phyloP scores from a whole-genome alignment of 2,329 filamentous ascomycete genomes.

The Calonectria henricotiae region DNA sequence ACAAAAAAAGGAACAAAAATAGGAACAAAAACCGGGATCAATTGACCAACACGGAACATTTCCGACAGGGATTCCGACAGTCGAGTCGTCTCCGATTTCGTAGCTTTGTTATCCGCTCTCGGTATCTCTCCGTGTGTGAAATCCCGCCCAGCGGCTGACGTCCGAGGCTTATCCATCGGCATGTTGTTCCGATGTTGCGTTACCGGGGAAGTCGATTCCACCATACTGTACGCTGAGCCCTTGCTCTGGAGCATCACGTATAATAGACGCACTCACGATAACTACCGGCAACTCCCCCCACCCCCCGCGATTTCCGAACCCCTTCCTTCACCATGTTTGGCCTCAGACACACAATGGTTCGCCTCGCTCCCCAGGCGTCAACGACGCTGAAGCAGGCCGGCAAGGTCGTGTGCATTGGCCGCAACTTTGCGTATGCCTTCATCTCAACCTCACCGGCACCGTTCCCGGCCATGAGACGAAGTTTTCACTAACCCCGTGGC shows the following conservation, averaged over 20 bases:
- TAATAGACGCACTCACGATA: slow-evolving; percentile 16
- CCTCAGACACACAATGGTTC: slow-evolving; percentile 59
- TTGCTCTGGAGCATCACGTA: slow-evolving; percentile 24
- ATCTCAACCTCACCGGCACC: slow-evolving; percentile 38
- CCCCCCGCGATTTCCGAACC: not conserved
- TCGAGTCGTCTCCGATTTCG: not conserved
- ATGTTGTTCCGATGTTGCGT: slow-evolving; percentile 45
- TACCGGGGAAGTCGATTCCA: slow-evolving; percentile 16
- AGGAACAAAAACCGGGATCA: not conserved
- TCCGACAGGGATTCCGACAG: slow-evolving; percentile 7
- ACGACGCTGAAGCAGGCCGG: slow-evolving; percentile 67
- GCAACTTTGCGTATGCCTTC: slow-evolving; percentile 89
- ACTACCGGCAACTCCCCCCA: slow-evolving; percentile 4
- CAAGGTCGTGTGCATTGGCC: slow-evolving; percentile 93
- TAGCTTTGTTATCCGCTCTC: slow-evolving; percentile 6
- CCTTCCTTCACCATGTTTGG: slow-evolving; percentile 55
- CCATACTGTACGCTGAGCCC: slow-evolving; percentile 8
- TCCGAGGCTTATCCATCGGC: slow-evolving; percentile 51
- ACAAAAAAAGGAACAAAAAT: not conserved
- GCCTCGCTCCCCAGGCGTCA: slow-evolving; percentile 62
- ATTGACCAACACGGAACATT: not conserved
- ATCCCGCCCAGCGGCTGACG: slow-evolving; percentile 40
- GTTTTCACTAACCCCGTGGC: slow-evolving; percentile 35
- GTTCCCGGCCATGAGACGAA: not conserved
- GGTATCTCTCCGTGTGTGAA: slow-evolving; percentile 30